Conservation (phyloP, 148 eudicot species). For the Persicaria maculosa region DNA sequence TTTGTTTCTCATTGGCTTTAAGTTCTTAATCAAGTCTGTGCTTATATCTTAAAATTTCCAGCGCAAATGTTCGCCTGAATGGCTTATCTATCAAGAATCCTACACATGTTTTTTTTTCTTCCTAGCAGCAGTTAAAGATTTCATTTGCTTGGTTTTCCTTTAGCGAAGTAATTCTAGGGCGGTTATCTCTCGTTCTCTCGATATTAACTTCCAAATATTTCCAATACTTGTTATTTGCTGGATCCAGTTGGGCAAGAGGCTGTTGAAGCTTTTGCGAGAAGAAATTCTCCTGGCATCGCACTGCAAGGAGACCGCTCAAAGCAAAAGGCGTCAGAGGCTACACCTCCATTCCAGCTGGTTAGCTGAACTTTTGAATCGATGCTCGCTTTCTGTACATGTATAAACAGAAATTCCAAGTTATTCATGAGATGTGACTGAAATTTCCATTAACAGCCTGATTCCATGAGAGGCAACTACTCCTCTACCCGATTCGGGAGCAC, state of each 20-base stretch:
- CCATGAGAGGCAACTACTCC: slow-evolving; percentile 20
- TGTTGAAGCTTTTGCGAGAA: slow-evolving; percentile 30
- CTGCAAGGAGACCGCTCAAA: slow-evolving; percentile 29
- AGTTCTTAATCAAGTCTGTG: too few species aligned
- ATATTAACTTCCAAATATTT: neutral
- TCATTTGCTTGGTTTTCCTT: too few species aligned
- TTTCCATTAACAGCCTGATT: slow-evolving; percentile 21
- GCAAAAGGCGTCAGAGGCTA: slow-evolving; percentile 26
- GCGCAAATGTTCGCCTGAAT: too few species aligned
- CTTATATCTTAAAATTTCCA: too few species aligned
- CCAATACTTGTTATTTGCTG: neutral
- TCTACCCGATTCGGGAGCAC: slow-evolving; percentile 33
- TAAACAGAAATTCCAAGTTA: neutral
- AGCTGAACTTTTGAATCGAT: neutral
- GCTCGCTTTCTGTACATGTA: neutral
- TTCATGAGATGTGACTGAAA: neutral
- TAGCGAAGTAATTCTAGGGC: too few species aligned
- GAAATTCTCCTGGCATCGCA: slow-evolving; percentile 24
- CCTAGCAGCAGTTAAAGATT: too few species aligned
- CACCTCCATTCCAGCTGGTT: slow-evolving; percentile 28
- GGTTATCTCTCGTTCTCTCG: neutral
- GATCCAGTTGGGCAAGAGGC: slow-evolving; percentile 24
- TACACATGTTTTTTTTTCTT: neutral
- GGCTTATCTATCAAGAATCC: neutral
- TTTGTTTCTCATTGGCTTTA: neutral